Conservation (phyloP, 1,284 basidiomycete genomes). For the Irpex sp. region DNA sequence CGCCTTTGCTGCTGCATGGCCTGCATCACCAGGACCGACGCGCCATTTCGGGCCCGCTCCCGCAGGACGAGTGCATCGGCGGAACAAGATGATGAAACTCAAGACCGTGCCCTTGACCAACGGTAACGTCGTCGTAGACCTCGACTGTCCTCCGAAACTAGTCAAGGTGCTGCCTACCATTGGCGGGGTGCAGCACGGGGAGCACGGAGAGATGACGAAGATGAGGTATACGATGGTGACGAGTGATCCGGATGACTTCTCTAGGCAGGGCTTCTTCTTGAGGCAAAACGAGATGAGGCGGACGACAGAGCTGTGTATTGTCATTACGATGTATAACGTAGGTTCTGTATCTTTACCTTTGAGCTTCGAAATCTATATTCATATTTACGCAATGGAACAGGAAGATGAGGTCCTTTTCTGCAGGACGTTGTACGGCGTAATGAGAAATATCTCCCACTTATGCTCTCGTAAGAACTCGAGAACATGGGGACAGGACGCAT, state of each 20-base stretch:
- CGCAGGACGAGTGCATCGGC: slow-evolving; percentile 67
- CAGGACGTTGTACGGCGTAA: slow-evolving; percentile 93
- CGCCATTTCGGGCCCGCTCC: slow-evolving; percentile 89
- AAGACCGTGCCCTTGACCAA: slow-evolving; percentile 70
- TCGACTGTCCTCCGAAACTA: slow-evolving; percentile 82
- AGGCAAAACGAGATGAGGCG: slow-evolving; percentile 81
- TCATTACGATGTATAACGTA: slow-evolving; percentile 95
- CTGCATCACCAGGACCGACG: slow-evolving; percentile 48
- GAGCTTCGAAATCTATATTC: neutral
- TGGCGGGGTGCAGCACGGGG: slow-evolving; percentile 57
- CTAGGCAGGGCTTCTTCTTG: slow-evolving; percentile 77
- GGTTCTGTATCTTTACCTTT: slow-evolving; percentile 25
- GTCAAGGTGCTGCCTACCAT: slow-evolving; percentile 34
- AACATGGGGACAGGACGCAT: slow-evolving; percentile 94
- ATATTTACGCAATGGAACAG: slow-evolving; percentile 37
- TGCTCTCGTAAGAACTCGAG: slow-evolving; percentile 92
- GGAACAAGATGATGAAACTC: slow-evolving; percentile 59
- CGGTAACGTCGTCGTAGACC: slow-evolving; percentile 84
- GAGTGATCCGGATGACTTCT: slow-evolving; percentile 92
- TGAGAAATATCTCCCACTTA: slow-evolving; percentile 87
- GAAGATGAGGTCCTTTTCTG: slow-evolving; percentile 95
- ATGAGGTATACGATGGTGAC: slow-evolving; percentile 88
- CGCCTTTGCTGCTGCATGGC: neutral
- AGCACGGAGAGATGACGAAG: slow-evolving; percentile 71
- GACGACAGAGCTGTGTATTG: slow-evolving; percentile 90